phyloP scores from a whole-genome alignment of 2,329 filamentous ascomycete genomes.

The Sarocladium strictum region DNA sequence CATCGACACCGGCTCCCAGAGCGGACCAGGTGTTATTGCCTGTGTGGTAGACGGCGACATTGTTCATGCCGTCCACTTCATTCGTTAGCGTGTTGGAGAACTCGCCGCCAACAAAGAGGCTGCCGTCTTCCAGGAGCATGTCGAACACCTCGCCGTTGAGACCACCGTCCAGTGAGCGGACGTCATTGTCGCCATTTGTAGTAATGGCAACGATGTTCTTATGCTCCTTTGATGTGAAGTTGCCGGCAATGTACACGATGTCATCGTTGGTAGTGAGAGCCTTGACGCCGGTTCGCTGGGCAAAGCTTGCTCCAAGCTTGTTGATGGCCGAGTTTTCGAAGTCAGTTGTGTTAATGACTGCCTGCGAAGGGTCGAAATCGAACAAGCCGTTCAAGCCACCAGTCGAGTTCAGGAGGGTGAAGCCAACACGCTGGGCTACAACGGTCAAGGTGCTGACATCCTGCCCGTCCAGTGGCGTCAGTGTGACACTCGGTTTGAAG shows the following conservation, averaged over 20 bases:
- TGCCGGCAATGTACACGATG: constrained; percentile 72
- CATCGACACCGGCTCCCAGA: constrained; percentile 81
- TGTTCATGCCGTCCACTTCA: constrained; percentile 58
- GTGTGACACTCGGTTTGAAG: constrained; percentile 76
- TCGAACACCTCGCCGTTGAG: constrained; percentile 73
- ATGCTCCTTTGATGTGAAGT: constrained; percentile 65
- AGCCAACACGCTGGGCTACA: constrained; percentile 85
- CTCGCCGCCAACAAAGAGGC: constrained; percentile 75
- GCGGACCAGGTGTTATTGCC: constrained; percentile 65
- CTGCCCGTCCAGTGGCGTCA: constrained; percentile 64
- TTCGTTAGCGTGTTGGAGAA: constrained; percentile 70
- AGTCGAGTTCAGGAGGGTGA: constrained; percentile 66
- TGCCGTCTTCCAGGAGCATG: constrained; percentile 60
- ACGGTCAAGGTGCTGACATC: constrained; percentile 58
- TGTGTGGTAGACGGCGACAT: constrained; percentile 72
- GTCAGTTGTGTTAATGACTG: constrained; percentile 50
- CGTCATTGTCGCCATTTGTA: constrained; percentile 45
- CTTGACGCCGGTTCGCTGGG: constrained; percentile 60
- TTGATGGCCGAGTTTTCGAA: constrained; percentile 71
- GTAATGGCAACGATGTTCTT: constrained; percentile 74
- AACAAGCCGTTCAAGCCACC: constrained; percentile 85
- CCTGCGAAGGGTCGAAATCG: constrained; percentile 66
- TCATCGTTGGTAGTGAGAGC: constrained; percentile 60
- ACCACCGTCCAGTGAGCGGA: constrained; percentile 61
- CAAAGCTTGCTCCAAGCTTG: constrained; percentile 65